Percentiles rank a stretch among this genome's conserved stretches.
These are phyloP conservation scores for Stephania cephalantha DNA, from an alignment of 164 flowering plant species.

Conservation along the genomic window DNA sequence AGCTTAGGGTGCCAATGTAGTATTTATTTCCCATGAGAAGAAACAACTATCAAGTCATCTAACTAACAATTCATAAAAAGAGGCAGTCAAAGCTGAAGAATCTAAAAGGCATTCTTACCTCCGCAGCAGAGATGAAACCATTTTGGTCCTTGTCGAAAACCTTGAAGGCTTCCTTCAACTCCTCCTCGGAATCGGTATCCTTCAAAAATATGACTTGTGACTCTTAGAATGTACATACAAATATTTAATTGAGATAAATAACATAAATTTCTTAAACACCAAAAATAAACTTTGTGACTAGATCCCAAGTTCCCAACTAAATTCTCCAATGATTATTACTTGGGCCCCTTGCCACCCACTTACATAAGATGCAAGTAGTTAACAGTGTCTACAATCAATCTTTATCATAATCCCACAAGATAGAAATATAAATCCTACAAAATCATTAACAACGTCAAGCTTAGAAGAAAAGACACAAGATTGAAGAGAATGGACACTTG, in stretches of 20 bases:
- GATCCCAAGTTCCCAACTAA: no score
- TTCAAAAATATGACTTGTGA: slow-evolving; percentile 5
- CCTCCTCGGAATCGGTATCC: slow-evolving; percentile 59
- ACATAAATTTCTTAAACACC: neutral
- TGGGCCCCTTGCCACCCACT: no score
- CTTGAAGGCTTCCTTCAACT: slow-evolving; percentile 54
- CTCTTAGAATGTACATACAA: neutral
- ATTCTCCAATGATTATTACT: no score
- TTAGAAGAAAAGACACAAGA: neutral
- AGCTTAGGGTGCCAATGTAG: no score
- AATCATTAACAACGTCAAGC: neutral
- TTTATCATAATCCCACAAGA: neutral
- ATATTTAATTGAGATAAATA: neutral
- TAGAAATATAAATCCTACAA: neutral
- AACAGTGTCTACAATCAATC: neutral
- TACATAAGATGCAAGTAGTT: neutral
- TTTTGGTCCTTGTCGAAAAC: slow-evolving; percentile 63
- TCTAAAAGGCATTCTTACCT: slow-evolving; percentile 18
- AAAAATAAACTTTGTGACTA: no score
- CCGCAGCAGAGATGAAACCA: slow-evolving; percentile 62
- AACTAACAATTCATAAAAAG: no score
- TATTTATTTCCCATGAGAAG: no score
- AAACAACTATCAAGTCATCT: no score
- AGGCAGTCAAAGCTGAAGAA: neutral
- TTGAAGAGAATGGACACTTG: neutral